Evolutionary conservation across 140 eudicot species (phyloP).

Genomic region (Anethum foeniculum): DNA sequence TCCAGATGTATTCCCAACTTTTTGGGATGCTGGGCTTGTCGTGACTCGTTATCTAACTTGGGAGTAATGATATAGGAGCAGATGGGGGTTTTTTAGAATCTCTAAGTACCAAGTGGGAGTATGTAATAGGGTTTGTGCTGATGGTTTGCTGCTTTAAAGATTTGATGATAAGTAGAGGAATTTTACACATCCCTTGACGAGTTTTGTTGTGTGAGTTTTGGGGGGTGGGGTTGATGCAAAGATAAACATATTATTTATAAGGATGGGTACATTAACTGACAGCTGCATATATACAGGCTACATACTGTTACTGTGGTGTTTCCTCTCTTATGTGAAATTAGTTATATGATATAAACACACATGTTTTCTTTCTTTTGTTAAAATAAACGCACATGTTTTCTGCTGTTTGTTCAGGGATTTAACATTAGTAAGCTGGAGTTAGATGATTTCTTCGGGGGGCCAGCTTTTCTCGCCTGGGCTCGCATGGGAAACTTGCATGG

Average conservation of each 20-base stretch:
- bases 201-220: not conserved
- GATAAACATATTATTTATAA: not conserved
- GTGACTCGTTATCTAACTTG: not conserved
- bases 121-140: not conserved
- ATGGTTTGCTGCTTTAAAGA: not conserved
- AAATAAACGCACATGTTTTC: not conserved
- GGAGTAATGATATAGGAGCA: not conserved
- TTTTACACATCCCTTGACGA: not conserved
- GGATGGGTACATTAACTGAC: not conserved
- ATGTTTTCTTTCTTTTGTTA: too few relatives aligned
- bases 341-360: not conserved
- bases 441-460: conserved; percentile 91
- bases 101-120: not conserved
- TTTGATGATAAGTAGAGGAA: not conserved
- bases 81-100: not conserved
- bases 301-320: not conserved
- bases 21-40: not conserved
- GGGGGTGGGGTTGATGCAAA: not conserved
- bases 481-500: conserved; percentile 98
- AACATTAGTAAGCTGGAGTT: conserved; percentile 62
- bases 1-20: not conserved
- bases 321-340: not conserved
- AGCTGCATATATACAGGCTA: not conserved
- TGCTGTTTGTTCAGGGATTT: conserved; percentile 42
- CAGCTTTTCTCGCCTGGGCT: conserved; percentile 99